These are phyloP conservation scores for Phytophthora chlamydospora DNA, from an alignment of 352 stramenopile genomes.

Conservation along the genomic window DNA sequence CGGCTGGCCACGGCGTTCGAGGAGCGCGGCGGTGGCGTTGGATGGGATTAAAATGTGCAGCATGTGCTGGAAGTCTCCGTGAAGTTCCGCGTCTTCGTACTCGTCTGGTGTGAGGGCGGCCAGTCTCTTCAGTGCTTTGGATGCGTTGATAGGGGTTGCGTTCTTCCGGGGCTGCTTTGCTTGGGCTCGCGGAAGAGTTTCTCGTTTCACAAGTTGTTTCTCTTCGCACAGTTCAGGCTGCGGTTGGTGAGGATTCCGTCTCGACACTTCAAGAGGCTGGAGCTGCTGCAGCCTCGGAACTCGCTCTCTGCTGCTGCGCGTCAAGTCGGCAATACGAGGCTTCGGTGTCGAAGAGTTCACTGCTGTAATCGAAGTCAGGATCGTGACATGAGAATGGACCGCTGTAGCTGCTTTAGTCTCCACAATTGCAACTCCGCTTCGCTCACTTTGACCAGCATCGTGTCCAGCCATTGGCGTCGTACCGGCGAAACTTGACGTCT, in stretches of 20 bases:
- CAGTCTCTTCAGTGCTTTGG: constrained; percentile 23
- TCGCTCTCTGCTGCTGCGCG: constrained; percentile 4
- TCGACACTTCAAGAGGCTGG: constrained; percentile 18
- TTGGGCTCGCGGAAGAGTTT: constrained; percentile 11
- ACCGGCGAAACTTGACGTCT: background rate
- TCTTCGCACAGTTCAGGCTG: constrained; percentile 10
- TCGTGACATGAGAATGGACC: constrained; percentile 3
- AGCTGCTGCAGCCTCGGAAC: constrained; percentile 23
- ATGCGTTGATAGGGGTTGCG: constrained; percentile 6
- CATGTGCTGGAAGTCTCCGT: constrained; percentile 60
- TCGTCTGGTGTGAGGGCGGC: constrained; percentile 39
- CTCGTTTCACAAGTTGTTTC: constrained; percentile 6
- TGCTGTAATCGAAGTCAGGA: constrained; percentile 14
- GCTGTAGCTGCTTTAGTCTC: background rate
- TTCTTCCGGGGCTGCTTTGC: constrained; percentile 11
- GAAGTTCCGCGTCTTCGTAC: constrained; percentile 62
- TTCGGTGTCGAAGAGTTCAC: constrained; percentile 1
- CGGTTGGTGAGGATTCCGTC: constrained; percentile 7
- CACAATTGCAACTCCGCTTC: background rate
- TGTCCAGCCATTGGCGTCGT: constrained; percentile 2
- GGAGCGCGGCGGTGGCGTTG: constrained; percentile 52
- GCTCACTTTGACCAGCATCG: background rate
- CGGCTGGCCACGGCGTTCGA: constrained; percentile 53
- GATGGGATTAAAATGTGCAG: constrained; percentile 73
- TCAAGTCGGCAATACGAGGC: constrained; percentile 16